Evolutionary conservation across 116 monocot genomes (phyloP), one percentile per base, ranked within the genome.

Genomic region (Iris pallida): DNA sequence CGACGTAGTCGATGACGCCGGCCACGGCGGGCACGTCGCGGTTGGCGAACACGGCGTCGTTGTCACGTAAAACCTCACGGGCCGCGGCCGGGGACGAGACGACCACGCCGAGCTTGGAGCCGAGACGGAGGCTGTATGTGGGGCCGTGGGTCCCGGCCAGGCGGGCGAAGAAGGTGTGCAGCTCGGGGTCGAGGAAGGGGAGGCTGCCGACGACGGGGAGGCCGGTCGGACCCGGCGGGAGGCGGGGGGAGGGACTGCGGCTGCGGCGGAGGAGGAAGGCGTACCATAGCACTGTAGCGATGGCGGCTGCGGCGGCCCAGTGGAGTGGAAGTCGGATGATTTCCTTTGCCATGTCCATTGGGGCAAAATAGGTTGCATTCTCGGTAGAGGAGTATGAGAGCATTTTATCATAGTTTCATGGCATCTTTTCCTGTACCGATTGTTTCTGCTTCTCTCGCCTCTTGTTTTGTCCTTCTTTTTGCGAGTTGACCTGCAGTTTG

Each of bases 131-230:
- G 42, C 53, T 13, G 41, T 16, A 7, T 16, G 55, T 12, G 4
- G 63, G 55, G 44, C 73, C 63, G 56, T 45, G 15, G 11, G 20
- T 45, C 5, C n/a, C 8, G 61, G 61, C 61, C 0, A 61, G 61
- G 61, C 61, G 12, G 2, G 61, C 61, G n/a, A 61, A 61, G 61
- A 41, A 61, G 61, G 61, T 61, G 61, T 61, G 70, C 1, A 70
- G 70, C 45, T 60, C 56, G 4, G 70, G 70, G 48, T 60, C 30
- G 12, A 70, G 70, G 12, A 59, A 70, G 3, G 59, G 70, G 59
- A 70, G 70, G 70, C 57, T 59, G 19, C 70, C 70, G 48, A 60
- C 47, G 59, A 70, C 19, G 1, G 70, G 70, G 47, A 70, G 47
- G 19, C 70, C 45, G 59, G 59, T 5, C 13, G 70, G 70, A 1